Percentiles rank a stretch among this genome's conserved stretches.
These are phyloP conservation scores for Elaeis oleifera DNA, from an alignment of 202 grass and related monocot genomes.

Conservation along the genomic window DNA sequence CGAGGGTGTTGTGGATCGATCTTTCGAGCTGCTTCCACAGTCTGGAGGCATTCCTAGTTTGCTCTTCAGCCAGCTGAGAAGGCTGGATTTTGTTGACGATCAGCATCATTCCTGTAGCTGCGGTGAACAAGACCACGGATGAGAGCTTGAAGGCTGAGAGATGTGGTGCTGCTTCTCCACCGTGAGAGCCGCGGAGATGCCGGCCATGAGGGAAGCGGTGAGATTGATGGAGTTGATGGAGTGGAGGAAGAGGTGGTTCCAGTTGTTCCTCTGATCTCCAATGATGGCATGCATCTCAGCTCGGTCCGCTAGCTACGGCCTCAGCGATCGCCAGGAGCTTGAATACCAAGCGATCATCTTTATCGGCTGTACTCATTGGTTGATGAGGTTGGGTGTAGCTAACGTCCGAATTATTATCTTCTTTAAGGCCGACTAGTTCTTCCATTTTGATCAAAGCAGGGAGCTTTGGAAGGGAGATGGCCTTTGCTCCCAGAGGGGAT, in stretches of 20 bases:
- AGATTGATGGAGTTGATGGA: constrained; percentile 4
- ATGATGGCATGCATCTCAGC: constrained; percentile 7
- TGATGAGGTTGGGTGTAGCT: too few species aligned
- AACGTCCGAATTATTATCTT: too few species aligned
- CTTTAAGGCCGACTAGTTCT: not conserved
- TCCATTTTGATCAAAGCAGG: not conserved
- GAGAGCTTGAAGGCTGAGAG: not conserved
- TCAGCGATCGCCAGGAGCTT: not conserved
- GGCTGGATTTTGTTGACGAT: not conserved
- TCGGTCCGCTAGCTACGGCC: not conserved
- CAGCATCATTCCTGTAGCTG: not conserved
- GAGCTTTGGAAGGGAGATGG: not conserved
- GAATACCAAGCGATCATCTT: not conserved
- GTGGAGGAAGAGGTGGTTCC: constrained; percentile 11
- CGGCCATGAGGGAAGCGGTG: not conserved
- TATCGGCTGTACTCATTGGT: too few species aligned
- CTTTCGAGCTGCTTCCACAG: not conserved
- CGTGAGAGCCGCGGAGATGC: not conserved
- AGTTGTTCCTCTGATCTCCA: not conserved
- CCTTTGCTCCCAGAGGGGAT: not conserved
- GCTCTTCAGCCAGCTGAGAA: not conserved
- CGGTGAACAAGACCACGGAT: not conserved
- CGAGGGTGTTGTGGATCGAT: not conserved
- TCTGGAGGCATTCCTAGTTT: not conserved
- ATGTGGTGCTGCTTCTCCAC: not conserved